phyloP scores from a whole-genome alignment of 2,329 filamentous ascomycete genomes.

The Aspergillus viridinutans region DNA sequence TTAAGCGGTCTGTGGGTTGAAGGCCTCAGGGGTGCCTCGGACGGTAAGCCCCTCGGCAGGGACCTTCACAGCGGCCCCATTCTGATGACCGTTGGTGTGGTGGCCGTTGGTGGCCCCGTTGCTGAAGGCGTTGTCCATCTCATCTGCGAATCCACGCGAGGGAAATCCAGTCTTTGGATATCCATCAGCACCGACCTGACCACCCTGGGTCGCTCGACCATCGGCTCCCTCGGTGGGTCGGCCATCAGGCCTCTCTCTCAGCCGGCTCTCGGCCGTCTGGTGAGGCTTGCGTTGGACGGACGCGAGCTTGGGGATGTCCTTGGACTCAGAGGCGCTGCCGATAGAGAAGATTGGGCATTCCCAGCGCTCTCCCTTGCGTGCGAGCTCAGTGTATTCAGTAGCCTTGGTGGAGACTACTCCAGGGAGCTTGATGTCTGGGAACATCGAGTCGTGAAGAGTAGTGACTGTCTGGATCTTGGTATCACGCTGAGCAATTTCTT shows the following conservation, averaged over 20 bases:
- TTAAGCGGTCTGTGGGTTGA: slow-evolving; percentile 22
- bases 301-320: slow-evolving; percentile 59
- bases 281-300: slow-evolving; percentile 59
- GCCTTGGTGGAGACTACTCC: slow-evolving; percentile 90
- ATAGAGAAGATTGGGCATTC: slow-evolving; percentile 91
- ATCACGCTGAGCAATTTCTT: slow-evolving; percentile 53
- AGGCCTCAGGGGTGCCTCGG: slow-evolving; percentile 13
- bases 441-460: slow-evolving; percentile 85
- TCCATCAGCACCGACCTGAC: slow-evolving; percentile 11
- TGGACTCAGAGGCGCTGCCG: slow-evolving; percentile 69
- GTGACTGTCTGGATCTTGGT: slow-evolving; percentile 78
- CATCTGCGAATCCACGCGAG: slow-evolving; percentile 29
- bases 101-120: slow-evolving; percentile 5
- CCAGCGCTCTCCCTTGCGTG: slow-evolving; percentile 86
- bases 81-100: background rate
- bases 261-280: slow-evolving; percentile 31
- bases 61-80: background rate
- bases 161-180: slow-evolving; percentile 14
- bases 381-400: slow-evolving; percentile 85
- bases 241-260: slow-evolving; percentile 9
- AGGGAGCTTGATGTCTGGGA: slow-evolving; percentile 80
- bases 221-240: background rate
- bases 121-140: slow-evolving; percentile 30
- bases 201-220: slow-evolving; percentile 1
- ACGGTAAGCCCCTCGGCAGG: slow-evolving; percentile 5